Evolutionary conservation across 1,284 basidiomycete species (phyloP), one percentile per base, ranked within the genome.

Genomic region (Vanrija sp.): DNA sequence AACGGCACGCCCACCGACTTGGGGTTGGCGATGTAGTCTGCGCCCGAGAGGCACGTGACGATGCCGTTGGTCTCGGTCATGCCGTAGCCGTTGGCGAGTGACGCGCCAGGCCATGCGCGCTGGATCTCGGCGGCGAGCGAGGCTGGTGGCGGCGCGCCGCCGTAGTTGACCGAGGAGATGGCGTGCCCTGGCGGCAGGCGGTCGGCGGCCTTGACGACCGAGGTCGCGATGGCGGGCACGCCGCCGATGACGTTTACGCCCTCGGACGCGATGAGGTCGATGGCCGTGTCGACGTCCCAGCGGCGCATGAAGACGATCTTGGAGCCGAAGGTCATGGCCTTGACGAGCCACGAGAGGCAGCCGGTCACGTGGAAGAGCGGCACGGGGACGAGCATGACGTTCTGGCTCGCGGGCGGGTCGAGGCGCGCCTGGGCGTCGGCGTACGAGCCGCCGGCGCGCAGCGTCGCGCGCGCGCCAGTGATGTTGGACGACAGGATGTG

Each of bases 311-410:
- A 59, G 16, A 73, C 67, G 39, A 73, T 58, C 53, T 67, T 70
- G 16, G 61, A 65, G 19, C 69, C 70, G 18, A 57, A 61, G 38
- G 65, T 63, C 46, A 71, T 57, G 0, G 70, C 67, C 6, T 67
- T 59, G 57, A 72, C 59, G 29, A 75, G 62, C 70, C 71, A 75
- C 7, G 68, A 68, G 3, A 73, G 60, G 51, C 68, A 70, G n/a
- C 73, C 73, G 3, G 71, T 73, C 9, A 71, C 71, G 66, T 75
- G 73, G 61, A 75, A 75, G 1, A 73, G 64, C 1, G 73, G 73
- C 39, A 75, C 64, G 18, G 71, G 50, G 39, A 60, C 57, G 38
- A 75, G 67, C 14, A 72, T 57, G 26, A 66, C 61, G 5, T 57
- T 60, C 42, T 64, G 58, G 49, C 67, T 16, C 1, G 38, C n/a